phyloP scores from a whole-genome alignment of 306 rosid species.

The Trifolium pratense region DNA sequence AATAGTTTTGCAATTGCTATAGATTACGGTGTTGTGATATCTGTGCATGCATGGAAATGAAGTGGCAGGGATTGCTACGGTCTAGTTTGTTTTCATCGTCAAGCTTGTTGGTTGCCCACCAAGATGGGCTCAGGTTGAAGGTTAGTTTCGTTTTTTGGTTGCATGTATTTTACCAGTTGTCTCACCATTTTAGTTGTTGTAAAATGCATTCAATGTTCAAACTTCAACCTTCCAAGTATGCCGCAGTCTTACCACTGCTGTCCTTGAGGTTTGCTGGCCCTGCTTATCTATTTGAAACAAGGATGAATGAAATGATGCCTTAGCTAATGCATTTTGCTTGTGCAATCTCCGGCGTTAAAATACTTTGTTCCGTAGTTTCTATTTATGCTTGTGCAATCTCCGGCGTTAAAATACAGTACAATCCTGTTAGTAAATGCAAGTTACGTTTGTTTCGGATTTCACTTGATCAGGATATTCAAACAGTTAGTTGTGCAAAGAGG shows the following conservation, averaged over 20 bases:
- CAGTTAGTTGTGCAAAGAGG: neutral
- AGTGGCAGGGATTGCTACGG: conserved; percentile 11
- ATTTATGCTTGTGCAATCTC: conserved; percentile 14
- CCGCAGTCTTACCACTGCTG: neutral
- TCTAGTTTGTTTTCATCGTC: conserved; percentile 46
- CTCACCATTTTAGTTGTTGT: conserved; percentile 3
- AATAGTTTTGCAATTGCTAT: conserved; percentile 48
- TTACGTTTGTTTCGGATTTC: conserved; percentile 20
- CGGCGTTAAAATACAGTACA: conserved; percentile 5
- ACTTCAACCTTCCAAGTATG: conserved; percentile 25
- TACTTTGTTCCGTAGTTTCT: conserved; percentile 29
- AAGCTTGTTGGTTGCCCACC: conserved; percentile 37
- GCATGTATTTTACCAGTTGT: neutral
- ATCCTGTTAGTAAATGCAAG: conserved; percentile 25
- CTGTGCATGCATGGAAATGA: conserved; percentile 15
- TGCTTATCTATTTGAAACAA: conserved; percentile 23
- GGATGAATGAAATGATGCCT: conserved; percentile 14
- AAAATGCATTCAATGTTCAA: conserved; percentile 26
- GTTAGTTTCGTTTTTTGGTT: conserved; percentile 43
- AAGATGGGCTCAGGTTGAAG: conserved; percentile 46
- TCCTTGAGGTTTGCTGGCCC: conserved; percentile 1
- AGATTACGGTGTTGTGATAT: conserved; percentile 24
- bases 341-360: neutral
- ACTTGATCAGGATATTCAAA: neutral
- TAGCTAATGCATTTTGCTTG: conserved; percentile 1